Conservation (phyloP, 768 basidiomycete species). For the Leucocoprinus birnbaumii region DNA sequence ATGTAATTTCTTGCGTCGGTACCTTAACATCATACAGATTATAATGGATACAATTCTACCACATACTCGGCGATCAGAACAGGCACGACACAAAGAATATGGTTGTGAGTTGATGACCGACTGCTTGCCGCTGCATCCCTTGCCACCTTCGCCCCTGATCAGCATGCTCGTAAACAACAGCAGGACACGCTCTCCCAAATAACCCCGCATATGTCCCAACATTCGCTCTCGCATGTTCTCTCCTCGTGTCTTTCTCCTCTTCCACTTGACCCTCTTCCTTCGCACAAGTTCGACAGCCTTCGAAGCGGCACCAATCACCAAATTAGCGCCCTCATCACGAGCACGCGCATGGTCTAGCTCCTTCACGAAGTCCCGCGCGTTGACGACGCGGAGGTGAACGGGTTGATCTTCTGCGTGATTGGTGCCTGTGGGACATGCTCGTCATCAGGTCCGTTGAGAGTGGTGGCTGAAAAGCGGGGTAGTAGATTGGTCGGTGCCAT, state of each 20-base stretch:
- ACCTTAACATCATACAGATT: slow-evolving; percentile 96
- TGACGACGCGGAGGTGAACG: slow-evolving; percentile 74
- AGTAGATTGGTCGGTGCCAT: slow-evolving; percentile 71
- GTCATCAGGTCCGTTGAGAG: slow-evolving; percentile 93
- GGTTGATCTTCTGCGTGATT: slow-evolving; percentile 98
- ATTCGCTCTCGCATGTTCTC: slow-evolving; percentile 73
- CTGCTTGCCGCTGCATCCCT: slow-evolving; percentile 78
- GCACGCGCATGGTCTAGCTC: slow-evolving; percentile 18
- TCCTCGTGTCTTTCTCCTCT: slow-evolving; percentile 43
- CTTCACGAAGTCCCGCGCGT: slow-evolving; percentile 25
- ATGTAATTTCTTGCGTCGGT: slow-evolving; percentile 94
- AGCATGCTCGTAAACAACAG: slow-evolving; percentile 96
- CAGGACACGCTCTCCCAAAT: slow-evolving; percentile 89
- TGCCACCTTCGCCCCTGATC: slow-evolving; percentile 37
- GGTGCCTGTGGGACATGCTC: slow-evolving; percentile 85
- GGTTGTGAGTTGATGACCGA: slow-evolving; percentile 96
- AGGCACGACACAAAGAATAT: slow-evolving; percentile 16
- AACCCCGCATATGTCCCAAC: slow-evolving; percentile 81
- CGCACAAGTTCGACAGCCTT: slow-evolving; percentile 23
- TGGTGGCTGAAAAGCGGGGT: slow-evolving; percentile 85
- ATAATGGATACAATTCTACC: slow-evolving; percentile 88
- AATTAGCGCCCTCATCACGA: slow-evolving; percentile 15
- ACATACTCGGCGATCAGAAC: neutral
- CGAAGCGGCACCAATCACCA: slow-evolving; percentile 27
- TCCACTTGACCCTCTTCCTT: slow-evolving; percentile 21